Evolutionary conservation across 352 stramenopile species (phyloP), one percentile per base, ranked within the genome.

Genomic region (Pythium insidiosum): DNA sequence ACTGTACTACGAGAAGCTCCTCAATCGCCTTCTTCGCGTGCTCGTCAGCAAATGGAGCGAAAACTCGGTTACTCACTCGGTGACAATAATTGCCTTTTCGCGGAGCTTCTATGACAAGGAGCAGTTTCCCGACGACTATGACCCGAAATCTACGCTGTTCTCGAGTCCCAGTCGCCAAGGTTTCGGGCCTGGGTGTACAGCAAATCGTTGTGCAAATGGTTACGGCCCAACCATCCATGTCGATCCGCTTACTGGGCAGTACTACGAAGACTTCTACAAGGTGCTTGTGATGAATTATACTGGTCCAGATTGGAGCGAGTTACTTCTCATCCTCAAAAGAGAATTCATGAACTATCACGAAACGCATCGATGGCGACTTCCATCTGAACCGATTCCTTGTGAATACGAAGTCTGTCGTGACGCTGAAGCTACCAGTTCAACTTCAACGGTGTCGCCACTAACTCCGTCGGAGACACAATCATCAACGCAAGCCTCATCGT

Each of bases 271-370:
- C 43, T 88, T 88, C 37, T 87, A 91, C 72, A 91, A 88, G 30
- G 71, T 88, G 6, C 56, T 84, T n/a, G 65, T 84, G 12, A 75
- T 81, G 63, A 84, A 84, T 47, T 88, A 97, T 58, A 97, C 84
- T 13, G 81, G 77, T 13, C 61, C 84, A 9, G 94, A 98, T 61
- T 97, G 88, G 78, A 76, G 76, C 15, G 83, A 88, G 16, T 49
- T 99, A 33, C 59, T 98, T 26, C 49, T 71, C 36, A 60, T 90
- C 1, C 84, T 99, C 15, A 98, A 98, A 52, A 65, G 76, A 58
- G 94, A 98, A 51, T 98, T 99, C 48, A 61, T 91, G 0, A 80
- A 64, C 4, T 99, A 98, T 62, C 82, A 96, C 24, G 50, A 78
- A 34, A 71, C 47, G 7, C 73, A 91, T 50, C 71, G 75, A 11